Percentiles rank a stretch among this genome's conserved stretches.
phyloP scores from a whole-genome alignment of 257 asterid genomes.

The Parsonsia alboflavescens region DNA sequence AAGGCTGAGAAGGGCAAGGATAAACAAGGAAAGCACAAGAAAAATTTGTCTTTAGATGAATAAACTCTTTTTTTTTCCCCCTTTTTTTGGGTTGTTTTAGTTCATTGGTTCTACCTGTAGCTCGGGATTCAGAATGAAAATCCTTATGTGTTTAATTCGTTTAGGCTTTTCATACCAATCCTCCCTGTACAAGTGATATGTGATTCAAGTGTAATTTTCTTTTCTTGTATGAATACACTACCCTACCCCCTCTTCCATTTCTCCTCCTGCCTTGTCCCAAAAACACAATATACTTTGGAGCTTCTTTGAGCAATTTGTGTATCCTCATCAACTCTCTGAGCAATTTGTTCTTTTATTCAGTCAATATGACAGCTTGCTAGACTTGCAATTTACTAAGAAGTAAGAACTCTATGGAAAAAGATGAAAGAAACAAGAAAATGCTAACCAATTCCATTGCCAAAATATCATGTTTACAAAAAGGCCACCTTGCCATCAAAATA shows the following conservation, averaged over 20 bases:
- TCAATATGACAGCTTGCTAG: too few species aligned
- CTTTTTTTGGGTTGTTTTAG: constrained; percentile 5
- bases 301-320: not conserved
- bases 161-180: constrained; percentile 5
- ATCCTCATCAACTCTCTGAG: not conserved
- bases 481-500: not conserved
- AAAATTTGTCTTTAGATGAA: constrained; percentile 36
- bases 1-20: constrained; percentile 52
- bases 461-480: not conserved
- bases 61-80: constrained; percentile 11
- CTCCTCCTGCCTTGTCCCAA: not conserved
- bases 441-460: not conserved
- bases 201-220: constrained; percentile 11
- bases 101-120: not conserved
- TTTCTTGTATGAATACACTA: not conserved
- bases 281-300: not conserved
- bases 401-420: not conserved
- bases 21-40: constrained; percentile 49
- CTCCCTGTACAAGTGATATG: not conserved
- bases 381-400: too few species aligned
- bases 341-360: not conserved
- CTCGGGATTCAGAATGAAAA: constrained; percentile 5
- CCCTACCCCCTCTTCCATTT: too few species aligned
- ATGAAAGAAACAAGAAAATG: not conserved
- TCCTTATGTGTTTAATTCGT: constrained; percentile 1